Base-by-base conservation (phyloP, 352 stramenopile species). In the Globisporangium viniferum region DNA sequence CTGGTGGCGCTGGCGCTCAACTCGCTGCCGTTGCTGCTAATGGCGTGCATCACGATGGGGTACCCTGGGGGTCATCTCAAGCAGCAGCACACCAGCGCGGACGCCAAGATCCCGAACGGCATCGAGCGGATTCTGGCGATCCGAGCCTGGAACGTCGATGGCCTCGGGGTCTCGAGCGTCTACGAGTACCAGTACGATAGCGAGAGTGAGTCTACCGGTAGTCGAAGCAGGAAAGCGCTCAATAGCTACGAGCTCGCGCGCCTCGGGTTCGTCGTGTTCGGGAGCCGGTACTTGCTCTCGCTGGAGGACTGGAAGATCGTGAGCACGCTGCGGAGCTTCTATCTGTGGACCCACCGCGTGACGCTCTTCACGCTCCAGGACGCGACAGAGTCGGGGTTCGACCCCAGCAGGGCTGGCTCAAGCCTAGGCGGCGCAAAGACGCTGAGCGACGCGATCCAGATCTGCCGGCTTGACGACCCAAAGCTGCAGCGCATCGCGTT, bases 1-100 rank as follows among this genome's bases (percentile, higher is more conserved):
- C 20, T 86, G n/a, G 66, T 61, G 18, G 24, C 84, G 31, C 65
- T 86, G 14, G 70, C 48, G 0, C 35, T 84, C 60, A 85, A 80
- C 48, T 53, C 77, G 0, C 31, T 84, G 36, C 75, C 77, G 31
- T 53, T 88, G 2, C 18, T 79, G 4, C 58, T 86, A 48, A 5
- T 0, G 39, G 3, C 12, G 39, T 20, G 39, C 39, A 7, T 14
- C 39, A 20, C 15, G 12, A 46, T 3, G 20, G 5, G 39, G 14
- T 46, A 2, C 22, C 74, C 64, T 59, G 8, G 70, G 76, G 39
- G 1, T 27, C 6, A 15, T 12, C 22, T 14, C 0, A 24, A 66
- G 18, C 46, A 59, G 3, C 20, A 59, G 6, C 20, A 24, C 8
- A 27, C 39, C 39, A 46, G 2, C 4, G 15, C n/a, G 2, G 57